Evolutionary conservation across 176 grass and related monocot genomes (phyloP), one percentile per base, ranked within the genome.

Genomic region (maize (Zea mays)): DNA sequence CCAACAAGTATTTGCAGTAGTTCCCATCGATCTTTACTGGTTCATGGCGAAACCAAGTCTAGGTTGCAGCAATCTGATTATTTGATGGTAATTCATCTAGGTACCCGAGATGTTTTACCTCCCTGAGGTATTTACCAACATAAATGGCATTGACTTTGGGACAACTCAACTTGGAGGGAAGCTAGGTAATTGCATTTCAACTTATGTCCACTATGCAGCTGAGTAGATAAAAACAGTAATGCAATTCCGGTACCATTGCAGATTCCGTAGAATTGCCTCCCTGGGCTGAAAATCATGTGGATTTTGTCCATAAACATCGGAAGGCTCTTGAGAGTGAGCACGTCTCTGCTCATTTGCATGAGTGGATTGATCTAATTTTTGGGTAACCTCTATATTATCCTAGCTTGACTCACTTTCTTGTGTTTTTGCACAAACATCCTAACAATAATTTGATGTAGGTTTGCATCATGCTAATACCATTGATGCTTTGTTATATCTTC

Each of bases 81-180:
- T 82, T 50, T 87, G 16, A 77, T 81, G 82, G 21, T 80, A 70
- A 75, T 76, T 84, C 67, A 61, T 89, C 72, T 62, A 98, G 96
- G 92, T 98, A 43, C 96, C 96, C 47, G 96, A 98, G 80, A 90
- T 98, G 96, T 98, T 98, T 91, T 98, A 98, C 74, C 87, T 98
- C 67, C 96, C 96, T 33, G 96, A 98, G 69, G 81, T 79, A 77
- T 89, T 98, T 69, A 88, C 83, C 61, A 98, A 98, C 78, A 62
- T 92, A 74, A 98, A 98, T 81, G 88, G 81, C 45, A 94, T 98
- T 4, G 92, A 98, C 65, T 98, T 98, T 65, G 96, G 96, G 33
- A 89, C 87, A 65, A 98, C 91, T 83, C 96, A 98, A 85, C 96
- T 92, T 85, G 96, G 96, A 83, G 96, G 87, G 76, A 98, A 90